Evolutionary conservation across 352 stramenopile genomes (phyloP).

Genomic region (Thalassiosira ordinaria): DNA sequence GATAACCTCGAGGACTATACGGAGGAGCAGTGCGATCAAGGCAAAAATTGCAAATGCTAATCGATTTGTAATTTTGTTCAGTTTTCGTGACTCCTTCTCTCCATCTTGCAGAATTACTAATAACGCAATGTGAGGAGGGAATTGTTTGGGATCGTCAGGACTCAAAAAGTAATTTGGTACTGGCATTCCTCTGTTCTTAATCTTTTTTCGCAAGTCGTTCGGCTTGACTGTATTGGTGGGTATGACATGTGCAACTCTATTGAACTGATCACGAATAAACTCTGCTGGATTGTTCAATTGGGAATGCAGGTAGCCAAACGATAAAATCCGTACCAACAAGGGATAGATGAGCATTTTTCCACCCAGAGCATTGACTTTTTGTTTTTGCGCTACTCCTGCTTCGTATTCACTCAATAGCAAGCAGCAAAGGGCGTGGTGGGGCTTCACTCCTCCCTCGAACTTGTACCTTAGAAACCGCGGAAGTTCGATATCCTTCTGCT

Average conservation of each 20-base stretch:
- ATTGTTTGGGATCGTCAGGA: constrained; percentile 44
- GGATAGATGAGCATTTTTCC: too few species aligned
- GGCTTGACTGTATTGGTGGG: constrained; percentile 18
- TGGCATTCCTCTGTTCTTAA: constrained; percentile 36
- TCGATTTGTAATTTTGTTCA: constrained; percentile 32
- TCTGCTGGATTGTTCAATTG: constrained; percentile 50
- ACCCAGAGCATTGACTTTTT: constrained; percentile 3
- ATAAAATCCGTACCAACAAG: constrained; percentile 25
- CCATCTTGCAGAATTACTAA: constrained; percentile 53
- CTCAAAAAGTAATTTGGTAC: constrained; percentile 56
- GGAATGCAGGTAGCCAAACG: constrained; percentile 34
- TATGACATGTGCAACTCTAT: constrained; percentile 30
- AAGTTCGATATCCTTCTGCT: constrained; percentile 17
- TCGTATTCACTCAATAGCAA: constrained; percentile 51
- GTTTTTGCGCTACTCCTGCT: constrained; percentile 11
- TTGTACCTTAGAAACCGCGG: constrained; percentile 50
- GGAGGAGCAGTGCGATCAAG: constrained; percentile 39
- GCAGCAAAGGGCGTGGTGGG: constrained; percentile 38
- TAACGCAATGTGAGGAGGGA: constrained; percentile 48
- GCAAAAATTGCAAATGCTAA: constrained; percentile 44
- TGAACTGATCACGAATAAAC: constrained; percentile 53
- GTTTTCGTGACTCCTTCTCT: constrained; percentile 32
- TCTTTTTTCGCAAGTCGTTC: constrained; percentile 46
- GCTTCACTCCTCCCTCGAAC: constrained; percentile 43
- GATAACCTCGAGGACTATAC: constrained; percentile 45